phyloP scores from a whole-genome alignment of 441 rosid species.

The Rhodomyrtus psidioides region DNA sequence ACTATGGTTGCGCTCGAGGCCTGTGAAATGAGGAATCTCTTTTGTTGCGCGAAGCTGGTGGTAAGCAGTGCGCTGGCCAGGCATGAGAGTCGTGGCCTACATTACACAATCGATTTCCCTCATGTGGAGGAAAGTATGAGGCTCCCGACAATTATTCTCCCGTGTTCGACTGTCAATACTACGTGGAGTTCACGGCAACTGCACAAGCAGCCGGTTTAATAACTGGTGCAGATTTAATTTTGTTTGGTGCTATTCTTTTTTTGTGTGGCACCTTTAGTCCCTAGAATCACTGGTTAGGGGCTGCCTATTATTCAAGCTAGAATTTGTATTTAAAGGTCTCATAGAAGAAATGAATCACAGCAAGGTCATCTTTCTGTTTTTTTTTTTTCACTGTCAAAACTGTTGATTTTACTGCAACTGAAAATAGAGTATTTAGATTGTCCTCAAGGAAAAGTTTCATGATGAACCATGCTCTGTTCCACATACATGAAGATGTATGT shows the following conservation, averaged over 20 bases:
- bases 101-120: constrained; percentile 46
- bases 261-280: neutral
- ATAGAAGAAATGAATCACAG: neutral
- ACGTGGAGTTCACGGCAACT: constrained; percentile 10
- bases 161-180: constrained; percentile 2
- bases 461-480: neutral
- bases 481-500: neutral
- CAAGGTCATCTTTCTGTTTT: neutral
- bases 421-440: neutral
- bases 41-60: constrained; percentile 91
- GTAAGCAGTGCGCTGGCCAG: constrained; percentile 86
- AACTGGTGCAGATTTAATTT: constrained; percentile 10
- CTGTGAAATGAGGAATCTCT: constrained; percentile 92
- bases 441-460: neutral
- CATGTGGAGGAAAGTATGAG: constrained; percentile 45
- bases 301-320: neutral
- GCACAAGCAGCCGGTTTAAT: constrained; percentile 4
- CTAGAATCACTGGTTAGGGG: neutral
- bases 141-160: constrained; percentile 71
- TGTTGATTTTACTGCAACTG: neutral
- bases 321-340: neutral
- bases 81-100: constrained; percentile 95
- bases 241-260: neutral
- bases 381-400: neutral
- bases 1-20: constrained; percentile 87